These are phyloP conservation scores for Aureobasidium sp. DNA, from an alignment of 2,329 filamentous ascomycete species.

Conservation along the genomic window DNA sequence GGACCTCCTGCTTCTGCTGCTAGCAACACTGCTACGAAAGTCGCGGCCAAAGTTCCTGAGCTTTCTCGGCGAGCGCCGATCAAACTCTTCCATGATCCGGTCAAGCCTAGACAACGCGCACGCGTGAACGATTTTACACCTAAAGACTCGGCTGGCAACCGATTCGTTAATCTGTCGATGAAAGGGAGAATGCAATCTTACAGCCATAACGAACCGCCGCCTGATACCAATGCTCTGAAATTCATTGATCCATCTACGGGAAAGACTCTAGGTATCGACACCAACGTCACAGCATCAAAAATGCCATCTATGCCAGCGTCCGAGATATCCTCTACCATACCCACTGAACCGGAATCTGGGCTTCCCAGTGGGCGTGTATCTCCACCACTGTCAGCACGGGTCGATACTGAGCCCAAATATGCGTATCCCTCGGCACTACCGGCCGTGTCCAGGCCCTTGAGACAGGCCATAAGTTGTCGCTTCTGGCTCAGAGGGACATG, in stretches of 20 bases:
- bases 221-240: conserved; percentile 23
- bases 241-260: conserved; percentile 28
- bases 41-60: neutral
- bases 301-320: neutral
- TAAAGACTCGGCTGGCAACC: conserved; percentile 20
- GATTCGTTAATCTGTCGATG: conserved; percentile 22
- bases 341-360: neutral
- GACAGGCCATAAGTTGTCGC: conserved; percentile 20
- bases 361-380: neutral
- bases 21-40: neutral
- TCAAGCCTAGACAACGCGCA: neutral
- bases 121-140: conserved; percentile 22
- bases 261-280: conserved; percentile 10
- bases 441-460: neutral
- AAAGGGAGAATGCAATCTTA: conserved; percentile 23
- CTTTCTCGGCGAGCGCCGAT: neutral
- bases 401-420: neutral
- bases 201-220: conserved; percentile 24
- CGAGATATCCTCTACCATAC: neutral
- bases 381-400: neutral
- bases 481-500: conserved; percentile 20
- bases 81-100: neutral
- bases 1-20: neutral
- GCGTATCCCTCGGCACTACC: neutral
- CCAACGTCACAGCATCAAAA: neutral